phyloP scores from a whole-genome alignment of 176 grass and related monocot species.

The Ensete glaucum region DNA sequence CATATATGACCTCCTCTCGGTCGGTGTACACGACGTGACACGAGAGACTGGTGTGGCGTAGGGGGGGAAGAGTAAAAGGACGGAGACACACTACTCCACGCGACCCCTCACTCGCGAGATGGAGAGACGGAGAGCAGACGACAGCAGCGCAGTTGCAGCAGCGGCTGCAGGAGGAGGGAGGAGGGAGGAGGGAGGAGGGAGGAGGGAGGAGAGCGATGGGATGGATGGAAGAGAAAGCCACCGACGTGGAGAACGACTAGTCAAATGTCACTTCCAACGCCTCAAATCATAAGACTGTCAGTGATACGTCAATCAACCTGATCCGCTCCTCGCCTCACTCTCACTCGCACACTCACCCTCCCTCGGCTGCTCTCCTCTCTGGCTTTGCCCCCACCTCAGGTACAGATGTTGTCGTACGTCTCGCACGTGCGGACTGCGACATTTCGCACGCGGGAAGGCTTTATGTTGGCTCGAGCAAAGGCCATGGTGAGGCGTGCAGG shows the following conservation, averaged over 20 bases:
- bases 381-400: background rate
- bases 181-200: no score
- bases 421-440: background rate
- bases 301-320: constrained; percentile 11
- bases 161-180: no score
- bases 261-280: constrained; percentile 8
- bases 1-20: no score
- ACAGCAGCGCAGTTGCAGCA: no score
- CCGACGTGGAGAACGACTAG: background rate
- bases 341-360: background rate
- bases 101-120: no score
- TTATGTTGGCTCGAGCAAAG: background rate
- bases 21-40: no score
- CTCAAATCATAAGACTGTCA: constrained; percentile 14
- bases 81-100: no score
- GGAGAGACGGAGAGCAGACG: no score
- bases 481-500: background rate
- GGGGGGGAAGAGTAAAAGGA: no score
- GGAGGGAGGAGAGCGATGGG: no score
- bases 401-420: background rate
- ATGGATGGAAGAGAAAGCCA: background rate
- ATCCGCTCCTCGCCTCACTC: background rate
- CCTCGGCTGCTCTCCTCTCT: background rate
- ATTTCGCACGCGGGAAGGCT: background rate
- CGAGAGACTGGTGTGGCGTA: no score